Percentiles rank a stretch among this genome's conserved stretches.
These are phyloP conservation scores for Dittrichia graveolens DNA, from an alignment of 129 eudicot genomes.

Conservation along the genomic window DNA sequence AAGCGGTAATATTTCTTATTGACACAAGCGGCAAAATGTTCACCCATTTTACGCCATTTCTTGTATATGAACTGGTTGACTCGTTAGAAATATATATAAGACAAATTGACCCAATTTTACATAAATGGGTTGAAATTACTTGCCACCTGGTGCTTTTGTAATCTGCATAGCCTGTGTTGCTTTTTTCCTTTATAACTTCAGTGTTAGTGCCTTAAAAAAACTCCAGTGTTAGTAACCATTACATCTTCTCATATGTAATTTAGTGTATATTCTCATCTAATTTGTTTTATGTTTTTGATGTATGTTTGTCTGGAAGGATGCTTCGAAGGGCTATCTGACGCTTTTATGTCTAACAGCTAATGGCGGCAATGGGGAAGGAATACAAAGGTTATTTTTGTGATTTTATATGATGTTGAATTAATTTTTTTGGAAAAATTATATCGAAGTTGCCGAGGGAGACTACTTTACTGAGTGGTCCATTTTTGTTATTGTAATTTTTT, in stretches of 20 bases:
- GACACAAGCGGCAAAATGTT: too few species aligned
- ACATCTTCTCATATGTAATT: background rate
- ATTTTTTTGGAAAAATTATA: constrained; percentile 11
- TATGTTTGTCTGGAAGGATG: constrained; percentile 58
- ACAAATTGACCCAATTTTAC: too few species aligned
- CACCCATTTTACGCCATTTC: too few species aligned
- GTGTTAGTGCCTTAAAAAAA: background rate
- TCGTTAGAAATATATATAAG: too few species aligned
- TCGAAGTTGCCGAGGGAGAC: constrained; percentile 7
- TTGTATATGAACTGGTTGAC: too few species aligned
- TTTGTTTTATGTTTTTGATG: background rate
- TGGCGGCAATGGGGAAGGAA: constrained; percentile 84
- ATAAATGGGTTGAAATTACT: too few species aligned
- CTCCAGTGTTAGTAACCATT: background rate
- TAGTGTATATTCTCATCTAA: background rate
- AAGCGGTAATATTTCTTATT: too few species aligned
- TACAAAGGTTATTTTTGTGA: constrained; percentile 64
- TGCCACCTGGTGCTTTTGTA: too few species aligned
- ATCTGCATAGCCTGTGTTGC: background rate
- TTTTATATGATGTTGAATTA: background rate
- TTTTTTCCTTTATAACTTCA: background rate
- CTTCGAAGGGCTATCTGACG: constrained; percentile 89
- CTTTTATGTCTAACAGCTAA: constrained; percentile 86
- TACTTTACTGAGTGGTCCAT: constrained; percentile 19
- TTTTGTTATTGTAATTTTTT: constrained; percentile 22